These are phyloP conservation scores for Monosporascus ibericus DNA, from an alignment of 2,329 filamentous ascomycete species.

Conservation along the genomic window DNA sequence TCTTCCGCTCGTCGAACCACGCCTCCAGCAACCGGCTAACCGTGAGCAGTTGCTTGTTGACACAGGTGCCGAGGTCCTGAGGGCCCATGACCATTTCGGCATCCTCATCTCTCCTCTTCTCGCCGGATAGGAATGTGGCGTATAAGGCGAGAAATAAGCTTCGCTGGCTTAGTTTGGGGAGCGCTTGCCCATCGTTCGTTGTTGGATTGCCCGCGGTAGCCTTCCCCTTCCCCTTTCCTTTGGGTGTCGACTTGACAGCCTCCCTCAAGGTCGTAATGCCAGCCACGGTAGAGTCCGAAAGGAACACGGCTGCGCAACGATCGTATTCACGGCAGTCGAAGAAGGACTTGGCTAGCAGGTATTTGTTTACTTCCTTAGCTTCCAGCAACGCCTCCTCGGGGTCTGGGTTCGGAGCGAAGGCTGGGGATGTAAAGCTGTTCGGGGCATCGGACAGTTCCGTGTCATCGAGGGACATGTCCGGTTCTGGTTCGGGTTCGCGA, in stretches of 20 bases:
- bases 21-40: slow-evolving; percentile 71
- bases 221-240: slow-evolving; percentile 58
- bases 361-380: slow-evolving; percentile 71
- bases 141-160: slow-evolving; percentile 89
- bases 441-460: slow-evolving; percentile 21
- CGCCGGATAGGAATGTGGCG: slow-evolving; percentile 85
- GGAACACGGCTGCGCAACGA: slow-evolving; percentile 82
- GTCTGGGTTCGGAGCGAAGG: slow-evolving; percentile 56
- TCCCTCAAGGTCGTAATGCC: slow-evolving; percentile 51
- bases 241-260: slow-evolving; percentile 28
- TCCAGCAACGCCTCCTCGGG: slow-evolving; percentile 70
- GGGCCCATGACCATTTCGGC: slow-evolving; percentile 96
- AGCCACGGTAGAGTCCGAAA: slow-evolving; percentile 73
- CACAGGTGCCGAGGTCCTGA: slow-evolving; percentile 75
- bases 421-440: slow-evolving; percentile 39
- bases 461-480: slow-evolving; percentile 23
- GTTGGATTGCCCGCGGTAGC: slow-evolving; percentile 27
- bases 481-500: slow-evolving; percentile 44
- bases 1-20: slow-evolving; percentile 67
- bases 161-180: slow-evolving; percentile 73
- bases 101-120: slow-evolving; percentile 94
- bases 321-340: slow-evolving; percentile 96
- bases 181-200: slow-evolving; percentile 14
- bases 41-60: slow-evolving; percentile 77
- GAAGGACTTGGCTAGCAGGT: slow-evolving; percentile 84